Evolutionary conservation across 208 protist species (phyloP), one percentile per base, ranked within the genome.

Genomic region (Acanthamoeba sp.): DNA sequence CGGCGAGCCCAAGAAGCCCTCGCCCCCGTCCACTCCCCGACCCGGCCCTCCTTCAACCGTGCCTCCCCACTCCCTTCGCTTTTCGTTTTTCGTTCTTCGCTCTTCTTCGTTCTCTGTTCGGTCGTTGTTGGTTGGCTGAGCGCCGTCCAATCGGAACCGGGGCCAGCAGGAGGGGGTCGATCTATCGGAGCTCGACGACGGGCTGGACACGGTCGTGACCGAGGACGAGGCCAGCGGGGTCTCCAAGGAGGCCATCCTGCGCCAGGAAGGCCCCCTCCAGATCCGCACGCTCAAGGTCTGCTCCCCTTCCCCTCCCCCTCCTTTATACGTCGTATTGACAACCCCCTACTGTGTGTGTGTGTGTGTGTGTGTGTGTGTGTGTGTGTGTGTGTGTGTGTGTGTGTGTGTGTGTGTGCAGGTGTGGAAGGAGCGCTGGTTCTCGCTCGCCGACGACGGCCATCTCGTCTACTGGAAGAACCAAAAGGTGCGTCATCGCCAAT

Each of bases 351-450:
- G 42, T 48, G 42, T 10, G 42, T 48, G 42, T 10, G 42, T 48
- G 42, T 48, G 42, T 48, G 42, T 48, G 42, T 48, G n/a, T 10
- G 42, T 48, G 42, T 48, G 42, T 48, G 42, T 48, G 42, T 48
- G 42, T 48, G 42, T 48, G 42, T 48, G 42, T 48, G 42, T 48
- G 42, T 48, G 42, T 48, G 27, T 29, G 57, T 64, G 57, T 29
- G 27, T 64, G 57, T 20, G 57, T 64, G 42, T 48, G 42, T 48
- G 42, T 48, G 57, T 18, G 6, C 57, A 64, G 57, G 57, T 64
- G 64, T 84, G 76, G 76, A 84, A 84, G 76, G 76, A 84, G 76
- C 76, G 76, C 1, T 84, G 76, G 76, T 84, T 84, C 24, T 12
- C 45, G 7, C 18, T 84, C 20, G n/a, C 36, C 27, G 76, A 55